phyloP scores from a whole-genome alignment of 805 yeast species.

The Wickerhamiella hasegawae region DNA sequence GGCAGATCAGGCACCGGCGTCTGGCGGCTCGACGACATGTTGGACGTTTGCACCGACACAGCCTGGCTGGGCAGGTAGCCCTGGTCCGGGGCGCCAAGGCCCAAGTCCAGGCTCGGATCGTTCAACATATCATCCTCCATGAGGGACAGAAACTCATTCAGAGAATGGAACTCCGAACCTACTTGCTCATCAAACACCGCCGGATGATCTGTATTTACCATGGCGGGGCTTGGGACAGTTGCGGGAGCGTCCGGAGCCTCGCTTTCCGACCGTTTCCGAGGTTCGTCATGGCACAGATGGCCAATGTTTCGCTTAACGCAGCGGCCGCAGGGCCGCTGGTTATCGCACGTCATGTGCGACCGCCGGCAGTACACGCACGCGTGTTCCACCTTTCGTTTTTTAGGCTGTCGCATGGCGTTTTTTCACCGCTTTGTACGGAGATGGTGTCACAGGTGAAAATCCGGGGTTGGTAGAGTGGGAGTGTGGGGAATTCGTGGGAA shows the following conservation, averaged over 20 bases:
- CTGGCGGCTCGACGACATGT: neutral
- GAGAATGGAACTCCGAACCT: constrained; percentile 78
- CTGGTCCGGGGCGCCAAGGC: neutral
- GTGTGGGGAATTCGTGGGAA: too few relatives aligned
- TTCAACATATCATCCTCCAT: constrained; percentile 55
- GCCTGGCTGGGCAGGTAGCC: neutral
- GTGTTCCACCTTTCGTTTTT: constrained; percentile 17
- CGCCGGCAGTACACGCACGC: constrained; percentile 89
- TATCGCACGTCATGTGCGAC: constrained; percentile 89
- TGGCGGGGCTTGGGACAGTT: too few relatives aligned
- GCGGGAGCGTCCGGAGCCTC: constrained; percentile 40
- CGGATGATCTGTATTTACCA: too few relatives aligned
- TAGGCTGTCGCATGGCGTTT: neutral
- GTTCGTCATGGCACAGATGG: constrained; percentile 71
- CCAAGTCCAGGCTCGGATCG: neutral
- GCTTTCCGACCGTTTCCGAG: constrained; percentile 13
- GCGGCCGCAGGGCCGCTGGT: constrained; percentile 55
- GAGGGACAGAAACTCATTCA: constrained; percentile 79
- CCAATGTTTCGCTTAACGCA: constrained; percentile 80
- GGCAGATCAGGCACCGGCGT: constrained; percentile 1
- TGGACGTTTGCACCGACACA: too few relatives aligned
- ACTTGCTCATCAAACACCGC: constrained; percentile 67
- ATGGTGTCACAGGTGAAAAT: neutral
- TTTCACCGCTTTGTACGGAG: neutral
- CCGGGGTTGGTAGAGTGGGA: neutral